These are phyloP conservation scores for Lactarius hengduanensis DNA, from an alignment of 768 basidiomycete species.

Conservation along the genomic window DNA sequence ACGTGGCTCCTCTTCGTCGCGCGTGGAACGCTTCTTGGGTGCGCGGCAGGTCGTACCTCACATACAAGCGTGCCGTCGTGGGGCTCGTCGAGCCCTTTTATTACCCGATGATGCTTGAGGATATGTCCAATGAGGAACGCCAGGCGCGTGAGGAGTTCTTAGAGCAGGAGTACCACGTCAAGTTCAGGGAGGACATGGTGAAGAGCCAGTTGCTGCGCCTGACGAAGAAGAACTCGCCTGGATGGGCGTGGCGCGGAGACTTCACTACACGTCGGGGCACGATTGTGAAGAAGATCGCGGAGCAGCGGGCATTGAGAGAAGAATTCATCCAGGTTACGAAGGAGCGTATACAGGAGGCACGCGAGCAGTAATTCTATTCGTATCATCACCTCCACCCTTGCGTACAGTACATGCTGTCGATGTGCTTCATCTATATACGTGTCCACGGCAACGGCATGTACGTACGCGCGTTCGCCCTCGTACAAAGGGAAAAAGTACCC, in stretches of 20 bases:
- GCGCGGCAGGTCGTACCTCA: constrained; percentile 42
- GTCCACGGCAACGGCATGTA: neutral
- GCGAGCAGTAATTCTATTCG: constrained; percentile 10
- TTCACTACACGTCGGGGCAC: constrained; percentile 44
- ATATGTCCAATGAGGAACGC: constrained; percentile 62
- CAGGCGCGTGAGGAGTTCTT: constrained; percentile 58
- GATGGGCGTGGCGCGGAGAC: constrained; percentile 43
- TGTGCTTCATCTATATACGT: neutral
- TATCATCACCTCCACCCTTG: neutral
- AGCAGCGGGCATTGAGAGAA: constrained; percentile 45
- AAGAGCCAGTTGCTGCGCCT: constrained; percentile 38
- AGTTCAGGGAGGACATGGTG: constrained; percentile 36
- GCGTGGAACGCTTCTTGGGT: constrained; percentile 30
- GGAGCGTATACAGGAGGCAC: constrained; percentile 32
- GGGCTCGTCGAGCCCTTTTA: constrained; percentile 93
- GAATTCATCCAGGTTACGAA: constrained; percentile 41
- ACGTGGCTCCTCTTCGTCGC: constrained; percentile 55
- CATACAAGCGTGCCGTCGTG: constrained; percentile 90
- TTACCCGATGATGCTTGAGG: constrained; percentile 79
- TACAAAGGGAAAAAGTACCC: neutral
- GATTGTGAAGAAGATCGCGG: constrained; percentile 51
- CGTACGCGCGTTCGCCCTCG: neutral
- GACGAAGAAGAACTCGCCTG: constrained; percentile 39
- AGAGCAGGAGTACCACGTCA: constrained; percentile 57
- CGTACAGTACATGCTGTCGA: neutral